Percentiles rank a stretch among this genome's conserved stretches.
Conservation (phyloP, 768 basidiomycete genomes). For the Boletus bicolor region DNA sequence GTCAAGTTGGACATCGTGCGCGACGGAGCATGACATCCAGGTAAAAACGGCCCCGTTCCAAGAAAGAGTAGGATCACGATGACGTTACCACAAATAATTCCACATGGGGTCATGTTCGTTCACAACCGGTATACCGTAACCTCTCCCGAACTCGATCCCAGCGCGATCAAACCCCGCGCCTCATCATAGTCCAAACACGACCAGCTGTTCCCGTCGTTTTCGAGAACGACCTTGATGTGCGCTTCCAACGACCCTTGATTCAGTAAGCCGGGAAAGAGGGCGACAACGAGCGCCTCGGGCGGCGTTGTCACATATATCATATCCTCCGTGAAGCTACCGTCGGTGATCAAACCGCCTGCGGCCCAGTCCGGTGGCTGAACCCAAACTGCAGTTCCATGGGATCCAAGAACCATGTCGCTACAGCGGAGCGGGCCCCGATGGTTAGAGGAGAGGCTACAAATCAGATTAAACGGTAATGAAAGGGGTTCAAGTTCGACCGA, state of each 20-base stretch:
- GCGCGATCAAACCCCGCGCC: conserved; percentile 47
- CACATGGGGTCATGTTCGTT: background rate
- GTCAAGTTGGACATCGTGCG: background rate
- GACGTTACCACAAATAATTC: background rate
- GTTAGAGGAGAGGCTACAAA: conserved; percentile 34
- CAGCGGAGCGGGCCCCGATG: conserved; percentile 53
- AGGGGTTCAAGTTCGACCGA: conserved; percentile 27
- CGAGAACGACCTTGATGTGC: conserved; percentile 31
- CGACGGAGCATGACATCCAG: background rate
- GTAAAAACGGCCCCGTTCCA: background rate
- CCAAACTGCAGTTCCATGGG: conserved; percentile 60
- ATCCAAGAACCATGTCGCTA: conserved; percentile 50
- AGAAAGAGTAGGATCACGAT: background rate
- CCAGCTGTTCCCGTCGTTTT: conserved; percentile 40
- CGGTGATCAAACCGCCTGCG: conserved; percentile 36
- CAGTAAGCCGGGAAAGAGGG: conserved; percentile 47
- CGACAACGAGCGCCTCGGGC: conserved; percentile 44
- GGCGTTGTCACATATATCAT: conserved; percentile 15
- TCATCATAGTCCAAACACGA: conserved; percentile 63
- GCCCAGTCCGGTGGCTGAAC: conserved; percentile 52
- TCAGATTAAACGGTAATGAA: conserved; percentile 47
- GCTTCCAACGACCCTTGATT: conserved; percentile 18
- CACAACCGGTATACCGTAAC: conserved; percentile 36
- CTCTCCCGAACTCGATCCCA: conserved; percentile 49
- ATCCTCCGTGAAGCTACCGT: conserved; percentile 12